A percentile compares a stretch with the other conserved stretches of the same genome.
Evolutionary conservation across 495 filamentous ascomycete genomes (phyloP).

Genomic region (Daldinia childiae): DNA sequence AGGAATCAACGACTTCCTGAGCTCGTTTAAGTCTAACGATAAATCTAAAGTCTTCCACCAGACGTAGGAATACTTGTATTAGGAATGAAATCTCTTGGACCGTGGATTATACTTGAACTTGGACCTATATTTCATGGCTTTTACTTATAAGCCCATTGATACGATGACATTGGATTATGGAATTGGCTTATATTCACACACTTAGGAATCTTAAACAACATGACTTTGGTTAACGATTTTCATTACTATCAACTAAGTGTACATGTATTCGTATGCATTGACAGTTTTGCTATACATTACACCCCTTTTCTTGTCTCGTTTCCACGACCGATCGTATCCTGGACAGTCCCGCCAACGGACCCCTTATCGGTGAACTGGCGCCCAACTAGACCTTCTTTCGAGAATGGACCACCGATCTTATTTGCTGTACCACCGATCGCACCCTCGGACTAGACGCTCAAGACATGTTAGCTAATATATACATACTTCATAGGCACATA

Average conservation of each 20-base stretch:
- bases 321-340: conserved; percentile 43
- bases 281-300: background rate
- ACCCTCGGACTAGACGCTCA: conserved; percentile 53
- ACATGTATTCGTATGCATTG: background rate
- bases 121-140: too few relatives aligned
- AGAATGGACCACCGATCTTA: conserved; percentile 64
- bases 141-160: too few relatives aligned
- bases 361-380: conserved; percentile 60
- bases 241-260: background rate
- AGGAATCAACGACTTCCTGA: too few relatives aligned
- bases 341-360: conserved; percentile 57
- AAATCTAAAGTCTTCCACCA: too few relatives aligned
- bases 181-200: background rate
- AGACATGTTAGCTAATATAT: background rate
- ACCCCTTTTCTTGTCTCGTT: conserved; percentile 29
- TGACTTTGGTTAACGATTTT: background rate
- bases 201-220: background rate
- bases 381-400: conserved; percentile 58
- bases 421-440: conserved; percentile 61
- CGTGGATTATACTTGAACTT: too few relatives aligned
- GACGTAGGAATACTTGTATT: too few relatives aligned
- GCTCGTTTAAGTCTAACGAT: too few relatives aligned
- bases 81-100: too few relatives aligned
- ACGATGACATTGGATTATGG: too few relatives aligned
- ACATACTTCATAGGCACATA: too few relatives aligned